phyloP scores from a whole-genome alignment of 768 basidiomycete species.

The Tricholoma flavovirens region DNA sequence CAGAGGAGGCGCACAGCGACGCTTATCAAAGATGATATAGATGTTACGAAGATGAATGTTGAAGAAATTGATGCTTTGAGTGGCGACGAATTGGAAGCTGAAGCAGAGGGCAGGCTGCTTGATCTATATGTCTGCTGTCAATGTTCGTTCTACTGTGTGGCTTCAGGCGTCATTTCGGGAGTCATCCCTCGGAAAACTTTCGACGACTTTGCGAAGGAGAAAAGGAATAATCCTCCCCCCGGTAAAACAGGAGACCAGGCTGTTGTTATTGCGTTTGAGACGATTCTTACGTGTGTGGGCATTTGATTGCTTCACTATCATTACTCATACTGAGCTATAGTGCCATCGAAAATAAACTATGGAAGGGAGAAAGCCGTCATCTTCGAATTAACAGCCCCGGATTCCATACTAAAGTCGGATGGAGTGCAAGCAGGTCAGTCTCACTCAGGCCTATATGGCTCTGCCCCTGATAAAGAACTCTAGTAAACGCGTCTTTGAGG shows the following conservation, averaged over 20 bases:
- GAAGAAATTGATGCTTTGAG: slow-evolving; percentile 27
- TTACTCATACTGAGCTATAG: slow-evolving; percentile 29
- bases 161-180: slow-evolving; percentile 65
- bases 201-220: slow-evolving; percentile 62
- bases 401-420: slow-evolving; percentile 64
- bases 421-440: slow-evolving; percentile 54
- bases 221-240: slow-evolving; percentile 46
- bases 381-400: slow-evolving; percentile 47
- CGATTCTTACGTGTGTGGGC: slow-evolving; percentile 53
- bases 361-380: slow-evolving; percentile 59
- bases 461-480: neutral
- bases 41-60: slow-evolving; percentile 36
- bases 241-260: slow-evolving; percentile 53
- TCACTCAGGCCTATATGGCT: slow-evolving; percentile 1
- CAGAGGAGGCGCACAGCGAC: slow-evolving; percentile 42
- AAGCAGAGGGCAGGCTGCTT: slow-evolving; percentile 51
- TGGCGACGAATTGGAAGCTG: slow-evolving; percentile 29
- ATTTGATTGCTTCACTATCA: neutral
- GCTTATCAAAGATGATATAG: slow-evolving; percentile 32
- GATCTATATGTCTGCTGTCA: slow-evolving; percentile 85
- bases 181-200: slow-evolving; percentile 59
- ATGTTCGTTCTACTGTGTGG: slow-evolving; percentile 70
- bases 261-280: slow-evolving; percentile 57
- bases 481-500: slow-evolving; percentile 42
- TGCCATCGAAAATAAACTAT: slow-evolving; percentile 69